Base-by-base conservation (phyloP, 768 basidiomycete genomes). In the Boletus tomentosulus region DNA sequence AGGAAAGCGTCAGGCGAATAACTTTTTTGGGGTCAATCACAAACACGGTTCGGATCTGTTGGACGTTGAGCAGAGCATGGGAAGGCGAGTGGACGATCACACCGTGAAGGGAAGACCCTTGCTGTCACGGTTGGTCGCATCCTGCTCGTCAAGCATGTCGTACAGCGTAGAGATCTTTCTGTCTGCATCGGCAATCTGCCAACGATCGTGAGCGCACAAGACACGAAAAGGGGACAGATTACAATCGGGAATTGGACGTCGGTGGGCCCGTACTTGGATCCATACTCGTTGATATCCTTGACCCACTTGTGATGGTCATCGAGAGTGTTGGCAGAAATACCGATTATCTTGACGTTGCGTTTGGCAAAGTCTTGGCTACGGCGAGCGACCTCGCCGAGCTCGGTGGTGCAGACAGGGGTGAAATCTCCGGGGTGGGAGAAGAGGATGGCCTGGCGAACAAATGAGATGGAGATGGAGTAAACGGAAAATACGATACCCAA, bases 381-480 rank as follows among this genome's bases (percentile, higher is more conserved):
- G 58, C 92, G 86, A 47, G 97, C 88, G 42, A 97, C 94, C 70
- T 97, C 96, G 48, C 92, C 94, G 35, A 98, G 87, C 76, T 98
- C 97, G 51, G 97, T 99, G 46, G 97, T 95, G 81, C 91, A 94
- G 49, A 95, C 87, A 46, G 89, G 89, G n/a, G 89, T 90, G 67
- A 92, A 92, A 67, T 92, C 88, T 42, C 88, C 94, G 1, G 93
- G 93, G 72, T 97, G 94, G 30, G 93, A 96, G 82, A 98, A 98
- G 53, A 98, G 79, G 68, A 93, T 74, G 47, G 79, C 88, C 90
- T 91, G 54, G n/a, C 31, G 25, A 28, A 30, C n/a, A 6, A 37
- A 38, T 51, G 35, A 57, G 44, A 25, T 35, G 49, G 6, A n/a
- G 24, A 25, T 25, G 1, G n/a, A 28, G 27, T 37, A 45, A n/a